These are phyloP conservation scores for Psophocarpus tetragonolobus DNA, from an alignment of 306 rosid genomes.

Conservation along the genomic window DNA sequence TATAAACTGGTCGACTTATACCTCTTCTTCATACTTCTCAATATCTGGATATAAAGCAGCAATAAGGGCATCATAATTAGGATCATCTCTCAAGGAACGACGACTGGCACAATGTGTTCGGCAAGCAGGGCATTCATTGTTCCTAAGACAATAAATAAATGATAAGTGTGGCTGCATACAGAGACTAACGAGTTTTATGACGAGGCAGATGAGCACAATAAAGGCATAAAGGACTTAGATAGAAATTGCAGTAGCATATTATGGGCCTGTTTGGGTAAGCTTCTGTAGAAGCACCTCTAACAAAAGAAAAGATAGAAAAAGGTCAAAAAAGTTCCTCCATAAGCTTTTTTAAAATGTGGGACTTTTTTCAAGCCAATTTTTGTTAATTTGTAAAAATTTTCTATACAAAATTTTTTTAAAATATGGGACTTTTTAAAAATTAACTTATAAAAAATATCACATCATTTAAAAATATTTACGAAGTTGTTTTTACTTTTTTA, in stretches of 20 bases:
- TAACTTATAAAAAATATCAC: too few species aligned
- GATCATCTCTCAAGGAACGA: constrained; percentile 98
- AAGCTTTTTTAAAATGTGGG: too few species aligned
- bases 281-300: too few species aligned
- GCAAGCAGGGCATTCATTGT: constrained; percentile 97
- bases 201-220: constrained; percentile 25
- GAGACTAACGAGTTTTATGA: background rate
- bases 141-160: constrained; percentile 57
- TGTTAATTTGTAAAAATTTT: too few species aligned
- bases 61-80: constrained; percentile 88
- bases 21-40: constrained; percentile 94
- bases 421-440: too few species aligned
- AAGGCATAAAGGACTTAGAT: constrained; percentile 22
- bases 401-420: too few species aligned
- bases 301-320: too few species aligned
- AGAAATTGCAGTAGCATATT: constrained; percentile 23
- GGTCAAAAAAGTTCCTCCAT: too few species aligned
- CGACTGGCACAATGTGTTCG: constrained; percentile 99
- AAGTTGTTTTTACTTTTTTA: too few species aligned
- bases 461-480: too few species aligned
- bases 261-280: too few species aligned
- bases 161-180: constrained; percentile 15
- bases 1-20: constrained; percentile 43
- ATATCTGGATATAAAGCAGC: constrained; percentile 86
- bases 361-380: too few species aligned